These are phyloP conservation scores for Meyerozyma sp. DNA, from an alignment of 1,139 yeast genomes.

Conservation along the genomic window DNA sequence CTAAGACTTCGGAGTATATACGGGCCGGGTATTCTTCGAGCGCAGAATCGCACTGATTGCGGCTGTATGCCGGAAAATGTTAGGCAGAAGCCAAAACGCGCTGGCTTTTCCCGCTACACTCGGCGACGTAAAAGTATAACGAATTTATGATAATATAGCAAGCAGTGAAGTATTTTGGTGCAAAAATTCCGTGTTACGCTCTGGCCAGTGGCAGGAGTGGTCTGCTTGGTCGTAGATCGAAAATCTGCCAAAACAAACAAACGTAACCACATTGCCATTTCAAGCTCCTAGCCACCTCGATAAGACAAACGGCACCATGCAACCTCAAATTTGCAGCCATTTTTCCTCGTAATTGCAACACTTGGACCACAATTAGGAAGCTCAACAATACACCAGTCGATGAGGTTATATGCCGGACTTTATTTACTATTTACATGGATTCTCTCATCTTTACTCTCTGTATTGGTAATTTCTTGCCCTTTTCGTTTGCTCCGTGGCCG, in stretches of 20 bases:
- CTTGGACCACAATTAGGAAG: not conserved
- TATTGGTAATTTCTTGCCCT: conserved; percentile 21
- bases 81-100: not conserved
- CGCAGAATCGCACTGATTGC: not conserved
- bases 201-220: no score
- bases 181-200: no score
- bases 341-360: not conserved
- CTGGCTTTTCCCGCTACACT: not conserved
- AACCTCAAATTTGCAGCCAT: not conserved
- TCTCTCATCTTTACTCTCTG: conserved; percentile 19
- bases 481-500: conserved; percentile 33
- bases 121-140: no score
- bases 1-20: no score
- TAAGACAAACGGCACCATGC: not conserved
- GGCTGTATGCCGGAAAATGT: not conserved
- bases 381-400: not conserved
- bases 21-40: not conserved
- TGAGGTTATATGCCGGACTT: not conserved
- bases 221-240: no score
- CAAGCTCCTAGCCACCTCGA: not conserved
- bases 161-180: no score
- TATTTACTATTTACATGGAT: conserved; percentile 7
- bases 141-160: no score
- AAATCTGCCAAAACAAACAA: no score
- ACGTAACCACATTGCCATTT: no score